Base-by-base conservation (phyloP, 805 yeast genomes). In the Lachancea dasiensis region DNA sequence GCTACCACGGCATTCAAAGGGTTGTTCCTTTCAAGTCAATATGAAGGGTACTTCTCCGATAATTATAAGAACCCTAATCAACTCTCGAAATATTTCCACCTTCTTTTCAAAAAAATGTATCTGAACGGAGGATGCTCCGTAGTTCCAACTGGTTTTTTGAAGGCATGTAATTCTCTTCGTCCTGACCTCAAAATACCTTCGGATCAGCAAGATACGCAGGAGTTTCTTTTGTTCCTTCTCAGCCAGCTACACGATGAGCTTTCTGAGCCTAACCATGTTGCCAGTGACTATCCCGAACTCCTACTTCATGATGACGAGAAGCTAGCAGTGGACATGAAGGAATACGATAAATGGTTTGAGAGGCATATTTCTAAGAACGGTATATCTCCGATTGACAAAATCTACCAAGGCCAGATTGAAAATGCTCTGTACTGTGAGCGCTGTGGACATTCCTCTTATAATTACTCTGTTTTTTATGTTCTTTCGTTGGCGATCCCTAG, bases 161-260 rank as follows among this genome's bases (percentile, higher is more conserved):
- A 77, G 31, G 57, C 65, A 1, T 63, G 79, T 35, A 59, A 73
- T 16, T 43, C 61, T 5, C 51, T 81, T 16, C 75, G 81, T 46
- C 87, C 87, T 0, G 85, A 79, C 49, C 69, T 81, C 38, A 64
- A 67, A 45, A 80, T 83, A 9, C 90, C 90, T 0, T 59, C 70
- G 47, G 86, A 81, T 49, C 94, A 84, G 50, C 92, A 84, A 52
- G 94, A 84, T 56, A 79, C 89, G 1, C 86, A 83, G 38, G 92
- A 84, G 49, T 81, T 81, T 50, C 58, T 84, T 30, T 67, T 81
- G 54, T 75, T 82, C 43, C 46, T 82, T 8, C 60, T 83, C 45
- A 89, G 80, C 51, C 68, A 77, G 44, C 55, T 84, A 9, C 90
- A 84, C 54, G 78, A 77, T 34, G 94, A 84, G 50, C 55, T 82